phyloP scores from a whole-genome alignment of 2,329 filamentous ascomycete species.

The Daldinia sp. region DNA sequence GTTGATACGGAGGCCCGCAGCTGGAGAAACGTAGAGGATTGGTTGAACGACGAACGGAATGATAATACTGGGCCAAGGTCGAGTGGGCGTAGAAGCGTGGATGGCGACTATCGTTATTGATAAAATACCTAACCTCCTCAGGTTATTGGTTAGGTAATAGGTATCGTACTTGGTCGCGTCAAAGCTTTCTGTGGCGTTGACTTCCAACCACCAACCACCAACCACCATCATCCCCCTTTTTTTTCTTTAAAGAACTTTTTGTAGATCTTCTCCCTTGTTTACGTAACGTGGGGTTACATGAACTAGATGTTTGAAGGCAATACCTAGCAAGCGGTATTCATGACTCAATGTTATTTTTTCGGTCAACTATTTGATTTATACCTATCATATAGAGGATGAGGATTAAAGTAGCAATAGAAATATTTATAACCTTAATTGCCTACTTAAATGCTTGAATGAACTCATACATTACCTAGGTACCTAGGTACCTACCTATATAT shows the following conservation, averaged over 20 bases:
- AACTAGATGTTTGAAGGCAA: neutral
- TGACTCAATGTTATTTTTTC: neutral
- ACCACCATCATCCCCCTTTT: neutral
- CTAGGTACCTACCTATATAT: neutral
- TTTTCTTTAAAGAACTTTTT: neutral
- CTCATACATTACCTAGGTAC: neutral
- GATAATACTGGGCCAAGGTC: slow-evolving; percentile 29
- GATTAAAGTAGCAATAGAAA: slow-evolving; percentile 8
- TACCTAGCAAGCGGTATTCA: slow-evolving; percentile 13
- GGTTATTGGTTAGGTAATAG: too few relatives aligned
- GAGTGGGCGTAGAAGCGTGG: slow-evolving; percentile 29
- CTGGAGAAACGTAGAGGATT: slow-evolving; percentile 53
- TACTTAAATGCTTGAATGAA: too few relatives aligned
- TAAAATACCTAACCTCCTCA: neutral
- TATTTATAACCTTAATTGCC: neutral
- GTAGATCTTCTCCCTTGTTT: slow-evolving; percentile 7
- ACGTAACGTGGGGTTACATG: slow-evolving; percentile 3
- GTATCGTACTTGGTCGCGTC: neutral
- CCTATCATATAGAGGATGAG: slow-evolving; percentile 15
- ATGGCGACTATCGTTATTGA: slow-evolving; percentile 43
- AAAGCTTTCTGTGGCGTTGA: neutral
- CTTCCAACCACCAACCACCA: neutral
- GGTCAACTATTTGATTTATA: neutral
- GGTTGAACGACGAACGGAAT: slow-evolving; percentile 47
- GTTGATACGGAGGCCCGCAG: slow-evolving; percentile 50